Conservation (phyloP, 345 rosid species). For the Carallia brachiata region DNA sequence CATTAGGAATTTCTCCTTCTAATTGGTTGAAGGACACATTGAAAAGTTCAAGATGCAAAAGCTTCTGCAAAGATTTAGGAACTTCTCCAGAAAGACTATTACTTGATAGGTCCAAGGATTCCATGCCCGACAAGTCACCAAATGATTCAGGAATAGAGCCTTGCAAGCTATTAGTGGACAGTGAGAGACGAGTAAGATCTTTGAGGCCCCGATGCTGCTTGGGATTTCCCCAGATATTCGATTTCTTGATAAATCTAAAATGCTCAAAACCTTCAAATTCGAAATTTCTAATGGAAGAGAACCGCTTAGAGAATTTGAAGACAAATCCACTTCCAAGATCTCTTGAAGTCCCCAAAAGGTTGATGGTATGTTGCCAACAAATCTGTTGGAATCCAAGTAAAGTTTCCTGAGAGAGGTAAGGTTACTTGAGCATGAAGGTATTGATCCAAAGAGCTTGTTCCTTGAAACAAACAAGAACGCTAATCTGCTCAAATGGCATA, state of each 20-base stretch:
- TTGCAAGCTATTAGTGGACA: background rate
- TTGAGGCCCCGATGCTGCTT: background rate
- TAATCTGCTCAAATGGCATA: background rate
- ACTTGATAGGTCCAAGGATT: no score
- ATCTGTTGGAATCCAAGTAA: background rate
- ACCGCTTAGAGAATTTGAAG: constrained; percentile 4
- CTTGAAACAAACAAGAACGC: background rate
- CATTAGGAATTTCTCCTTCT: no score
- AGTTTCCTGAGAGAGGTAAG: background rate
- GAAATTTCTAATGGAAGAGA: background rate
- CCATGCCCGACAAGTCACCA: background rate
- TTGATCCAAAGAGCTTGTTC: background rate
- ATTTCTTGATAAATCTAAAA: constrained; percentile 9
- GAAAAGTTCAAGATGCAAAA: no score
- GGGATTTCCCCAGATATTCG: constrained; percentile 17
- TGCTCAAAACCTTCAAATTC: background rate
- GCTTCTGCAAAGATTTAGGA: no score
- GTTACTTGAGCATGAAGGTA: background rate
- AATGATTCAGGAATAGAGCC: constrained; percentile 18
- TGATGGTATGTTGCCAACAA: background rate
- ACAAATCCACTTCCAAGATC: background rate
- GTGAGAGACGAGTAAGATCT: background rate
- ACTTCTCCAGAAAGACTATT: no score
- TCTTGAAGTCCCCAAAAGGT: background rate
- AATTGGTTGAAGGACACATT: no score